Base-by-base conservation (phyloP, 2,329 filamentous ascomycete species). In the Ceratocystis cubensis region DNA sequence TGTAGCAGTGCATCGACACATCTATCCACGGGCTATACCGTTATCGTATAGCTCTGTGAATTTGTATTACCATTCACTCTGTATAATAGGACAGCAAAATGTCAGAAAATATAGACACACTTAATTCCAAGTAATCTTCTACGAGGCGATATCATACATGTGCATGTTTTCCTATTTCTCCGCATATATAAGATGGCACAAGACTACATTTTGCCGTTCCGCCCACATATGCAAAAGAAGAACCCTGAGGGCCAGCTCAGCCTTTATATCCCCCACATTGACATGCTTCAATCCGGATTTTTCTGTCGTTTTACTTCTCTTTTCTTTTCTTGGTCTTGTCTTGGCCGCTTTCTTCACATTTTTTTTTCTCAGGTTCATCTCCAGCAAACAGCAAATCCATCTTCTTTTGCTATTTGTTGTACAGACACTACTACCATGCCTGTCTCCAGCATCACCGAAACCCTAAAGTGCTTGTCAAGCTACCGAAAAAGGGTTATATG, bases 231-330 rank as follows among this genome's bases (percentile, higher is more conserved):
- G 30, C 6, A 33, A 30, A n/a, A 64, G 15, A 30, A 65, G 64
- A 61, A 61, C 56, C 53, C 50, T 65, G 50, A 65, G 64, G 56
- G 64, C 50, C 50, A 61, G 22, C 33, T 22, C 22, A n/a, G 45
- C 33, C 64, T 50, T 59, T 41, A 28, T 17, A 20, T 59, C 50
- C 48, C 30, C 53, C 53, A 22, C 22, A 57, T 57, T 57, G 53
- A 33, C 53, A 33, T 15, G 28, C 17, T 22, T 37, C 50, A 5
- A 41, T n/a, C 7, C 5, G 5, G 45, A 17, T 15, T 30, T 28
- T 28, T 64, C 46, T 64, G 37, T 61, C 65, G n/a, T 48, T 45
- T 41, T 65, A 2, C 37, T n/a, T 63, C 50, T 33, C 22, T 41
- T 44, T 53, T 33, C n/a, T 53, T 17, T 56, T 13, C 63, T 17